phyloP scores from a whole-genome alignment of 164 flowering plant species.

The Annona cherimola region DNA sequence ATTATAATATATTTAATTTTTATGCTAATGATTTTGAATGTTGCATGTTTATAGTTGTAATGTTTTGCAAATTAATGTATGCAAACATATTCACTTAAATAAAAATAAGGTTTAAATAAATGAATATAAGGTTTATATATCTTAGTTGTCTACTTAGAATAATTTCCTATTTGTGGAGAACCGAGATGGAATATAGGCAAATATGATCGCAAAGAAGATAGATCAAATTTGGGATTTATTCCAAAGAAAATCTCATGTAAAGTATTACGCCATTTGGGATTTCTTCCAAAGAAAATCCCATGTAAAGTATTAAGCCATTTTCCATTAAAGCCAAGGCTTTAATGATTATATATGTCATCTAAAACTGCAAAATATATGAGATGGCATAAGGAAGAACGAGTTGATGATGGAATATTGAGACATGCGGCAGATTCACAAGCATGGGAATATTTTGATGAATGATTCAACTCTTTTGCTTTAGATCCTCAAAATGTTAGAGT shows the following conservation, averaged over 20 bases:
- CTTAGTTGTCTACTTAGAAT: too few species aligned
- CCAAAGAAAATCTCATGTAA: background rate
- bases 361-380: too few species aligned
- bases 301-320: background rate
- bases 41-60: too few species aligned
- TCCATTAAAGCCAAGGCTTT: background rate
- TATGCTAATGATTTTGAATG: too few species aligned
- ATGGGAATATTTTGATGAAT: background rate
- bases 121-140: too few species aligned
- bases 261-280: background rate
- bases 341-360: background rate
- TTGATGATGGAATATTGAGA: too few species aligned
- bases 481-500: background rate
- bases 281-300: too few species aligned
- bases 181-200: background rate
- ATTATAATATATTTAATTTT: too few species aligned
- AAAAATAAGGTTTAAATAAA: too few species aligned
- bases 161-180: background rate
- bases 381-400: background rate
- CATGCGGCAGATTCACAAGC: background rate
- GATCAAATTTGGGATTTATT: background rate
- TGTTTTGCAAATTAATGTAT: too few species aligned
- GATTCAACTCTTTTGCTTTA: background rate
- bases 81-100: too few species aligned
- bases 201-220: background rate